phyloP scores from a whole-genome alignment of 306 rosid genomes.

The Cucumis cinereus region DNA sequence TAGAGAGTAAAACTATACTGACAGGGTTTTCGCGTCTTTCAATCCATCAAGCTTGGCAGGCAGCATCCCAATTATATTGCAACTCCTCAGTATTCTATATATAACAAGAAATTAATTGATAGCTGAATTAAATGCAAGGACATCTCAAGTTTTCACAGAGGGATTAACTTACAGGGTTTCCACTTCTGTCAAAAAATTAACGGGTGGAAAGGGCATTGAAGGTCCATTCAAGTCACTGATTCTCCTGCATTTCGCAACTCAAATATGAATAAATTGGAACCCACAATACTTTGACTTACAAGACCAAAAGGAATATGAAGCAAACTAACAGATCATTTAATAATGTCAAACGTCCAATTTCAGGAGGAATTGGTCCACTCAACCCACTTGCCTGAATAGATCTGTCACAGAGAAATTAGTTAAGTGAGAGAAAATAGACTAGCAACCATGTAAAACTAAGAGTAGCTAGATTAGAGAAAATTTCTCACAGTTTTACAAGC shows the following conservation, averaged over 20 bases:
- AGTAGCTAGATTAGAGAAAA: neutral
- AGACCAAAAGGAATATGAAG: neutral
- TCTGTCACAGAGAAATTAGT: conserved; percentile 20
- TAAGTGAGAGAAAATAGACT: neutral
- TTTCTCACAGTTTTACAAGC: conserved; percentile 32
- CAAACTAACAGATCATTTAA: conserved; percentile 48
- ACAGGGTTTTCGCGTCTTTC: conserved; percentile 24
- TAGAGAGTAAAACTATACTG: conserved; percentile 9
- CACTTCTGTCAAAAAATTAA: conserved; percentile 14
- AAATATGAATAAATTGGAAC: neutral
- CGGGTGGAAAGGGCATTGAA: conserved; percentile 33
- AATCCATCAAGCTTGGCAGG: conserved; percentile 26
- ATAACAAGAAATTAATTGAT: conserved; percentile 1
- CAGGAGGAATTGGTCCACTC: conserved; percentile 62
- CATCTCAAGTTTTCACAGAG: neutral
- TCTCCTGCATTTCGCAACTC: conserved; percentile 38
- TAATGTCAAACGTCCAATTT: conserved; percentile 21
- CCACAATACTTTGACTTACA: neutral
- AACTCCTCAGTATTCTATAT: conserved; percentile 51
- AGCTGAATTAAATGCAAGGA: neutral
- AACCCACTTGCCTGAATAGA: conserved; percentile 59
- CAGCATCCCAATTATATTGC: conserved; percentile 52
- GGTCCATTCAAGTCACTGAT: conserved; percentile 56
- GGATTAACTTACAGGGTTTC: conserved; percentile 32
- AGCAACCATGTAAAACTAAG: neutral